Base-by-base conservation (phyloP, 352 stramenopile species). In the Phytophthora multivora region DNA sequence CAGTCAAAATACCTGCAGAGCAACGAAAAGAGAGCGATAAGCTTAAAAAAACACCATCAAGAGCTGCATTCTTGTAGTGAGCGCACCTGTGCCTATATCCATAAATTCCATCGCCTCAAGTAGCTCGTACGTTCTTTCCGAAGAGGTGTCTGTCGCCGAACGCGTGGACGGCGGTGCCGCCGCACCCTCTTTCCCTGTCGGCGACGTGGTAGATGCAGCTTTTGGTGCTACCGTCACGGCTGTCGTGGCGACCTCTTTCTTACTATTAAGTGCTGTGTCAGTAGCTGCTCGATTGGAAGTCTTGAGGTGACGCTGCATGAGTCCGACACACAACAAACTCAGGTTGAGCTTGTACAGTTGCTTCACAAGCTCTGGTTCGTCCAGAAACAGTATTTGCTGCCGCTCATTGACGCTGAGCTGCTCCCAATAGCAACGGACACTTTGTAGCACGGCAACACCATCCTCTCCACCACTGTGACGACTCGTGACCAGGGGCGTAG, bases 51-150 rank as follows among this genome's bases (percentile, higher is more conserved):
- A 21, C 19, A 36, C 13, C 19, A 45, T 16, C 12, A 28, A 47
- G 19, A 13, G 40, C 19, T 30, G 2, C 4, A 47, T n/a, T 11
- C 9, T 30, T n/a, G 19, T 28, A 10, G 40, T 16, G 19, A 15
- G 3, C 51, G 10, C 63, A 81, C 83, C 83, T 38, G 86, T 95
- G 53, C 80, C 79, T 47, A 95, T 86, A 63, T 95, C 83, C 86
- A 95, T 93, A 49, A 95, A 95, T 63, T 95, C 86, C 86, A 95
- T 95, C 11, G 83, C 86, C 66, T 95, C 86, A 28, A 95, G 77
- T 47, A 95, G 69, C 60, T 93, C 86, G 47, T 93, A 95, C 23
- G 83, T 88, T 42, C 88, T 86, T 51, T 95, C 86, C 2, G 55
- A 58, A 16, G 66, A 66, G 0, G 41, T 63, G 16, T 79, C 63